These are phyloP conservation scores for Trifolium fragiferum DNA, from an alignment of 306 rosid genomes.

Conservation along the genomic window DNA sequence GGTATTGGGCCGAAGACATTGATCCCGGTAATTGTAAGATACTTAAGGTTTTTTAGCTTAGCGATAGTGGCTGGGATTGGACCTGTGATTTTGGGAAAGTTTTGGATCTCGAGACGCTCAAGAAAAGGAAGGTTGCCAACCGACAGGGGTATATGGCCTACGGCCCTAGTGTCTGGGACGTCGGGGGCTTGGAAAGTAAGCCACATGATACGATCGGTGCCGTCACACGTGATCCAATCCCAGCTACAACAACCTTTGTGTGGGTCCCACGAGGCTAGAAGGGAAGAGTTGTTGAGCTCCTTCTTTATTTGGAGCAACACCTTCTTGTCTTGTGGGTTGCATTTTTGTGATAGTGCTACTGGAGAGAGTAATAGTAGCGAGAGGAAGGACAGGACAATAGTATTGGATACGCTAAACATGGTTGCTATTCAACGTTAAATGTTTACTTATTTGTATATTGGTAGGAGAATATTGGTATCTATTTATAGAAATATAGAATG, in stretches of 20 bases:
- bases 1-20: conserved; percentile 66
- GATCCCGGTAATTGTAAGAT: background rate
- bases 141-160: conserved; percentile 61
- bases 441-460: background rate
- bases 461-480: background rate
- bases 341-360: conserved; percentile 47
- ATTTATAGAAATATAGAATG: conserved; percentile 40
- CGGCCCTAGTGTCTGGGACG: conserved; percentile 31
- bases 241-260: conserved; percentile 66
- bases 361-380: conserved; percentile 31
- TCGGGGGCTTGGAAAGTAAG: conserved; percentile 41
- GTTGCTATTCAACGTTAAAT: background rate
- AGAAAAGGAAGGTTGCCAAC: conserved; percentile 74
- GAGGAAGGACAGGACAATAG: background rate
- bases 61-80: conserved; percentile 64
- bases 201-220: conserved; percentile 62
- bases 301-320: conserved; percentile 67
- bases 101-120: conserved; percentile 51
- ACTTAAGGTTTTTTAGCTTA: conserved; percentile 57
- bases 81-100: conserved; percentile 49
- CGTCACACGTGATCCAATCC: conserved; percentile 59
- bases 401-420: background rate
- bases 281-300: conserved; percentile 66
- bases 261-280: conserved; percentile 64
- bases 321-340: conserved; percentile 70